Evolutionary conservation across 805 yeast species (phyloP), one percentile per base, ranked within the genome.

Genomic region (Candida corydali): DNA sequence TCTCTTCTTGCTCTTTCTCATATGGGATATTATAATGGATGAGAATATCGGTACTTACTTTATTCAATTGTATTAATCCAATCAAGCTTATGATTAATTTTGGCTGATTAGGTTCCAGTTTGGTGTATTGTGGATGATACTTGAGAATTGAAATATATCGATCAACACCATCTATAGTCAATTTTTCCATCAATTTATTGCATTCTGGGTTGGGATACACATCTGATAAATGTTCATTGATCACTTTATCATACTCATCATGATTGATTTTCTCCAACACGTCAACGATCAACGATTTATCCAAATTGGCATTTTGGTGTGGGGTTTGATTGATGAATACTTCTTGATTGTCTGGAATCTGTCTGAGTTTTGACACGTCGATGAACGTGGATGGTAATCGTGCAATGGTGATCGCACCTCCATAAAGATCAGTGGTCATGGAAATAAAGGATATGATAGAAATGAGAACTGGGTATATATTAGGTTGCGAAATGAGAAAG

Each of bases 301-400:
- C 39, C 7, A 14, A 29, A 4, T 30, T 26, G 2, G 34, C 29
- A 35, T n/a, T 31, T 17, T 9, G 15, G 3, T 26, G 10, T 14
- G 15, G 14, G 23, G 15, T 30, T 14, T 29, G 23, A 31, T 64
- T 65, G n/a, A 89, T 77, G 56, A 75, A 93, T 17, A 91, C 96
- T 56, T 91, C 98, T 55, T 93, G 98, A 1, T 88, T 80, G 51
- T 93, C 97, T 0, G 98, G 98, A 3, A 93, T 76, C 42, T 86
- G 86, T 39, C 98, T 66, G 33, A 89, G 54, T 25, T 66, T 57
- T 1, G 95, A 82, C 0, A 88, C 96, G 57, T 93, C 97, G 1
- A 82, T 52, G 33, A 82, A 68, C 12, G 40, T n/a, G 3, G 26
- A 11, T 16, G 43, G 43, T 22, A 39, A 30, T 15, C 38, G n/a